Conservation (phyloP, 108 stramenopile genomes). For the Nitzschia sp. region DNA sequence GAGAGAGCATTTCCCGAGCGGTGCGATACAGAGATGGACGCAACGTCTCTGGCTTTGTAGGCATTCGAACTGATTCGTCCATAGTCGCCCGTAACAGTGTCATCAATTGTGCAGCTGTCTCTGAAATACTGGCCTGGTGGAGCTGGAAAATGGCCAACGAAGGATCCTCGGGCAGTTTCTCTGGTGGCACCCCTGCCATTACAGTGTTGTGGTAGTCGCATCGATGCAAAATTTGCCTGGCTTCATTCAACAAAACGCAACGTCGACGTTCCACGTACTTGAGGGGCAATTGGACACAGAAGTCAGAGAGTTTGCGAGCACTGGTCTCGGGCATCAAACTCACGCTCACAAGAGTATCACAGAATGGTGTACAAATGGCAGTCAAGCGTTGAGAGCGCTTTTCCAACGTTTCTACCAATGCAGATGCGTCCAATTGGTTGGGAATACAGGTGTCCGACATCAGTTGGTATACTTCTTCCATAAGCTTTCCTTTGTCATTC, state of each 20-base stretch:
- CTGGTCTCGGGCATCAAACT: constrained; percentile 27
- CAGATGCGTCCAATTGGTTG: constrained; percentile 13
- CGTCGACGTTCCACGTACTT: constrained; percentile 68
- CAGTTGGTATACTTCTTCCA: constrained; percentile 45
- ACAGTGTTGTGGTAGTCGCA: constrained; percentile 84
- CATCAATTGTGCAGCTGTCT: constrained; percentile 59
- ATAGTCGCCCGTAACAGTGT: constrained; percentile 57
- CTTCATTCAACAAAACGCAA: constrained; percentile 52
- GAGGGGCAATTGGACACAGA: constrained; percentile 42
- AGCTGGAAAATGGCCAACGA: constrained; percentile 55
- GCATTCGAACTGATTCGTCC: constrained; percentile 56
- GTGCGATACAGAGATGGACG: constrained; percentile 67
- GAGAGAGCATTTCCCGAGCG: constrained; percentile 66
- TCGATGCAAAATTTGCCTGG: constrained; percentile 60
- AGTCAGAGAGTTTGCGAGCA: constrained; percentile 21
- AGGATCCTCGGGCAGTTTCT: constrained; percentile 26
- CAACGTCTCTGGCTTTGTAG: constrained; percentile 27
- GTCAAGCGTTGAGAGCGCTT: constrained; percentile 25
- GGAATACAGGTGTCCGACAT: constrained; percentile 61
- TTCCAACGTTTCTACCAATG: constrained; percentile 21
- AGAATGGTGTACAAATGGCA: constrained; percentile 47
- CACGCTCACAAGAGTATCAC: constrained; percentile 37
- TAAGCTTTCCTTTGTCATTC: constrained; percentile 47
- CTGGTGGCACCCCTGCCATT: constrained; percentile 49
- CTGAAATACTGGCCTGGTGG: constrained; percentile 64